Percentiles rank a stretch among this genome's conserved stretches.
phyloP scores from a whole-genome alignment of 495 filamentous ascomycete species.

The Lentithecium fluviatile region DNA sequence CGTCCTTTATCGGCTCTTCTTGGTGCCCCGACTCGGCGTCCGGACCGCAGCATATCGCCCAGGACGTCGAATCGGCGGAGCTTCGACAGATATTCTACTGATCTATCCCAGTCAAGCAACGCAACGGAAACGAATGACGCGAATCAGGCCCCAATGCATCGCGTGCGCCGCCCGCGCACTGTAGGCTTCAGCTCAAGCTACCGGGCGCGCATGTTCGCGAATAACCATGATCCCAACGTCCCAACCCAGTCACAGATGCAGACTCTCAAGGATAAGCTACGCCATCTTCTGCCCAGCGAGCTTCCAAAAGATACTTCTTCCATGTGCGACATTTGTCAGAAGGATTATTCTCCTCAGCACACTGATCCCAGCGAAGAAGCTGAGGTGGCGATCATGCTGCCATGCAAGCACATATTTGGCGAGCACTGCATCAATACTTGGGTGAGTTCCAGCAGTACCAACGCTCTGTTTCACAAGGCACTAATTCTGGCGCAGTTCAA shows the following conservation, averaged over 20 bases:
- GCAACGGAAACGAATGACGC: constrained; percentile 8
- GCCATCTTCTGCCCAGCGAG: constrained; percentile 23
- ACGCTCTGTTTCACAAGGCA: background rate
- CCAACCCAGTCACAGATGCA: constrained; percentile 20
- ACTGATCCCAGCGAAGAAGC: constrained; percentile 29
- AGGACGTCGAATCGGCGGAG: constrained; percentile 20
- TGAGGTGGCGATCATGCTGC: constrained; percentile 33
- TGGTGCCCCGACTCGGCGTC: constrained; percentile 8
- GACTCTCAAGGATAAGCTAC: constrained; percentile 20
- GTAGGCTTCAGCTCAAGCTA: background rate
- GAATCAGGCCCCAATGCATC: background rate
- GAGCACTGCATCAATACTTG: constrained; percentile 35
- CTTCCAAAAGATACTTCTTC: constrained; percentile 21
- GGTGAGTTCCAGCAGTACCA: background rate
- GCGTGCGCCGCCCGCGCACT: background rate
- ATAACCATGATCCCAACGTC: constrained; percentile 11
- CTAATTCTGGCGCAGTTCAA: constrained; percentile 14
- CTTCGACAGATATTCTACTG: constrained; percentile 13
- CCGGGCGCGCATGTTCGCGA: background rate
- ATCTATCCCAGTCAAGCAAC: constrained; percentile 3
- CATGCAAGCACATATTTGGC: constrained; percentile 35
- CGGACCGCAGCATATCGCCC: constrained; percentile 25
- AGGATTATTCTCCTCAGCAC: constrained; percentile 27
- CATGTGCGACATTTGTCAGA: constrained; percentile 34
- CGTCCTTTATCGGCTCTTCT: constrained; percentile 7